Evolutionary conservation across 176 grass and related monocot species (phyloP).

Genomic region (Cenchrus americanus): DNA sequence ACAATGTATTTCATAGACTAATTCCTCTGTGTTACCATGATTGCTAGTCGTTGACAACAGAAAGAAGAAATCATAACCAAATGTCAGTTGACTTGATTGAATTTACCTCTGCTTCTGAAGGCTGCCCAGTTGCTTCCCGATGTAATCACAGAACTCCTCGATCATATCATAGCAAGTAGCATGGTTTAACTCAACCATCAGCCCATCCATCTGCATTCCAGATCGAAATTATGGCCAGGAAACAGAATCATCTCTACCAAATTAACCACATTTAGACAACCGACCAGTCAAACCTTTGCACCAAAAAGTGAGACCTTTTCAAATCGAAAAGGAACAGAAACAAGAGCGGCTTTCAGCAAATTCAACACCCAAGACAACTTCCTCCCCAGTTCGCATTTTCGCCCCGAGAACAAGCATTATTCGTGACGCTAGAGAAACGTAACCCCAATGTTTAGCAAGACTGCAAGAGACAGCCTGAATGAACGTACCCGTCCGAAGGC

Average conservation of each 20-base stretch:
- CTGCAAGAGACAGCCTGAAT: not conserved
- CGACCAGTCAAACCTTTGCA: not conserved
- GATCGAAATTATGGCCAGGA: not conserved
- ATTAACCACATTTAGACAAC: not conserved
- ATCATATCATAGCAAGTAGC: constrained; percentile 80
- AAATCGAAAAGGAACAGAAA: not conserved
- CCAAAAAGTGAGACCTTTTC: not conserved
- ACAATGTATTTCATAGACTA: not conserved
- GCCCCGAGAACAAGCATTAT: not conserved
- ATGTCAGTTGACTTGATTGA: not conserved
- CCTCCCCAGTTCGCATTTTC: not conserved
- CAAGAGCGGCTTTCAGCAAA: not conserved
- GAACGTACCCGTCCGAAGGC: constrained; percentile 72
- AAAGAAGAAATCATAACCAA: not conserved
- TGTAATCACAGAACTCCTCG: constrained; percentile 62
- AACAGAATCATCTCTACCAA: not conserved
- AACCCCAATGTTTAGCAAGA: not conserved
- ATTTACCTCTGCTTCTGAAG: constrained; percentile 77
- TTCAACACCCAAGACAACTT: not conserved
- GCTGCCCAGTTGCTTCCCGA: constrained; percentile 67
- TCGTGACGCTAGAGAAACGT: not conserved
- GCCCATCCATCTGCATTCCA: constrained; percentile 66
- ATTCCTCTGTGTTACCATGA: not conserved
- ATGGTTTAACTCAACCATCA: constrained; percentile 75
- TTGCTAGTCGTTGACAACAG: constrained; percentile 13